Percentiles rank a stretch among this genome's conserved stretches.
phyloP scores from a whole-genome alignment of 176 grass and related monocot genomes.

The Oryza officinalis region DNA sequence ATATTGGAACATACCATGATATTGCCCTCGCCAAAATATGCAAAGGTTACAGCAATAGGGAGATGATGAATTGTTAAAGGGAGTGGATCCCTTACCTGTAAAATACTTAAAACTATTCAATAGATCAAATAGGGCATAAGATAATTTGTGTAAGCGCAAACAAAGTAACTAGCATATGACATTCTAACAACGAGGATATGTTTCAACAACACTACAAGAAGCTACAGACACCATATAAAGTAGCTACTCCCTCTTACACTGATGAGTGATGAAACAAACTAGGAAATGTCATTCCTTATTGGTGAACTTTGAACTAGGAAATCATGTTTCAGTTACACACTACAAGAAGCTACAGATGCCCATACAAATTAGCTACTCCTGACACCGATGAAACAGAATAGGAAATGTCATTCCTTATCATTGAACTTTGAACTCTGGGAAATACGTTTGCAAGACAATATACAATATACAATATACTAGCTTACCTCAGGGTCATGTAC shows the following conservation, averaged over 20 bases:
- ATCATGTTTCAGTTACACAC: background rate
- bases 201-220: conserved; percentile 9
- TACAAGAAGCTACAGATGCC: conserved; percentile 10
- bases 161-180: background rate
- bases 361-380: background rate
- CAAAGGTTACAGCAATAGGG: conserved; percentile 93
- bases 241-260: background rate
- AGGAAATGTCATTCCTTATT: background rate
- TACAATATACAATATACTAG: background rate
- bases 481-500: conserved; percentile 77
- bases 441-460: background rate
- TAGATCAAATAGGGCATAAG: background rate
- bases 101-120: conserved; percentile 30
- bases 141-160: background rate
- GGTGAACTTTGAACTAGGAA: background rate
- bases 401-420: background rate
- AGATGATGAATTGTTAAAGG: conserved; percentile 90
- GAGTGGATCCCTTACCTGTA: conserved; percentile 89
- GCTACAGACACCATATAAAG: background rate
- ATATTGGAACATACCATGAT: conserved; percentile 66
- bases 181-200: background rate
- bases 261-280: background rate
- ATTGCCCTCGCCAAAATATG: conserved; percentile 81
- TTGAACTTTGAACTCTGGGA: background rate
- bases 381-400: background rate